Evolutionary conservation across 495 filamentous ascomycete species (phyloP).

Genomic region (Hypoxylon perforatum): DNA sequence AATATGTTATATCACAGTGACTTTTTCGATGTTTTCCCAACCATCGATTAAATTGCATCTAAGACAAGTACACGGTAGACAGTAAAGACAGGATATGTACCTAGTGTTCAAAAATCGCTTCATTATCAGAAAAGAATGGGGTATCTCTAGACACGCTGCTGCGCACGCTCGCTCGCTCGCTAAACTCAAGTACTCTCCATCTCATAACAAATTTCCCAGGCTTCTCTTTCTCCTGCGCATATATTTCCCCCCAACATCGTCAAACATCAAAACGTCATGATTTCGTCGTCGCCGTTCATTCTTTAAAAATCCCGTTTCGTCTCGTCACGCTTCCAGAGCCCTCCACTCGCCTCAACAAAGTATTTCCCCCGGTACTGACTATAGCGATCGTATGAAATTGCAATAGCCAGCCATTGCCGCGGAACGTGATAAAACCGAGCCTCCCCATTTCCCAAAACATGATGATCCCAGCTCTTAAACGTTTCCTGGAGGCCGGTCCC

Average conservation of each 20-base stretch:
- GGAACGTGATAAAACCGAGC: slow-evolving; percentile 20
- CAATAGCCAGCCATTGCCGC: slow-evolving; percentile 30
- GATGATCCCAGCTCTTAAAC: slow-evolving; percentile 16
- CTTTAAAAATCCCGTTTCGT: slow-evolving; percentile 20
- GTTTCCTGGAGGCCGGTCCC: slow-evolving; percentile 33
- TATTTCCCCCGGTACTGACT: slow-evolving; percentile 3
- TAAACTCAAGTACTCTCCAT: slow-evolving; percentile 20
- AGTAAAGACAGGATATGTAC: too few relatives aligned
- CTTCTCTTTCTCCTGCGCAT: not conserved
- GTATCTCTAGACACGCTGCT: slow-evolving; percentile 44
- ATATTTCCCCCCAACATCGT: slow-evolving; percentile 18
- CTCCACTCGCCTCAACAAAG: slow-evolving; percentile 22
- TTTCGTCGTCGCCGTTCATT: slow-evolving; percentile 15
- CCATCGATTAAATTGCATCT: too few relatives aligned
- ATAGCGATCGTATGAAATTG: slow-evolving; percentile 15
- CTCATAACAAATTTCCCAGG: slow-evolving; percentile 36
- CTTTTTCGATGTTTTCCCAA: too few relatives aligned
- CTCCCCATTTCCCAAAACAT: slow-evolving; percentile 15
- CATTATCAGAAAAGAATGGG: slow-evolving; percentile 41
- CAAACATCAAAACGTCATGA: slow-evolving; percentile 21
- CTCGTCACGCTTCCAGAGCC: slow-evolving; percentile 43
- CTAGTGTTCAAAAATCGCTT: slow-evolving; percentile 31
- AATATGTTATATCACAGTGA: too few relatives aligned
- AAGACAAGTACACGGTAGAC: not conserved
- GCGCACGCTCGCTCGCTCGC: too few relatives aligned